phyloP scores from a whole-genome alignment of 2,329 filamentous ascomycete genomes.

The Alternaria consortialis region DNA sequence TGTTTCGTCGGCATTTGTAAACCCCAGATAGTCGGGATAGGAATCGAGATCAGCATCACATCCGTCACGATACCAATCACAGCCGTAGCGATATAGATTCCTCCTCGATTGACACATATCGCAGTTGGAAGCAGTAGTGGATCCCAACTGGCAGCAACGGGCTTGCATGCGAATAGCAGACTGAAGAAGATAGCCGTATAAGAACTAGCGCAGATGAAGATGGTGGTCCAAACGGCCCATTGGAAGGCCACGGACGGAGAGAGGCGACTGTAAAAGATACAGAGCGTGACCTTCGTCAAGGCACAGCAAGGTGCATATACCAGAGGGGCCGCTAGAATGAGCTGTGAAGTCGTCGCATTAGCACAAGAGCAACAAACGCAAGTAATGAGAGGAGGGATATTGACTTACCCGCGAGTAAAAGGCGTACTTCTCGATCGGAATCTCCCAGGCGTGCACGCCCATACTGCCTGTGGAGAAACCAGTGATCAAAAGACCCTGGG shows the following conservation, averaged over 20 bases:
- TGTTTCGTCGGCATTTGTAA: constrained; percentile 32
- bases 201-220: constrained; percentile 27
- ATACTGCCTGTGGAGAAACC: constrained; percentile 21
- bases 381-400: not conserved
- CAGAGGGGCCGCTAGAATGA: constrained; percentile 29
- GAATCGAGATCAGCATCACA: constrained; percentile 27
- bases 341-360: constrained; percentile 6
- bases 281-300: constrained; percentile 27
- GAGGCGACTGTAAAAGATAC: constrained; percentile 31
- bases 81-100: constrained; percentile 34
- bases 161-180: constrained; percentile 33
- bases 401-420: constrained; percentile 23
- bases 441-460: constrained; percentile 35
- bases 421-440: constrained; percentile 24
- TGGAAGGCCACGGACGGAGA: constrained; percentile 19
- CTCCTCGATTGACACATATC: constrained; percentile 28
- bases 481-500: constrained; percentile 17
- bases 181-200: constrained; percentile 35
- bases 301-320: constrained; percentile 25
- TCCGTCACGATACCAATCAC: constrained; percentile 32
- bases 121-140: constrained; percentile 19
- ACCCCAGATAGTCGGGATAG: constrained; percentile 27
- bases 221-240: constrained; percentile 20
- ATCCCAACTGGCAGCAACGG: constrained; percentile 32
- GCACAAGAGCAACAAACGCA: not conserved